Conservation (phyloP, 2,329 filamentous ascomycete species). For the Berkeleyomyces rouxiae region DNA sequence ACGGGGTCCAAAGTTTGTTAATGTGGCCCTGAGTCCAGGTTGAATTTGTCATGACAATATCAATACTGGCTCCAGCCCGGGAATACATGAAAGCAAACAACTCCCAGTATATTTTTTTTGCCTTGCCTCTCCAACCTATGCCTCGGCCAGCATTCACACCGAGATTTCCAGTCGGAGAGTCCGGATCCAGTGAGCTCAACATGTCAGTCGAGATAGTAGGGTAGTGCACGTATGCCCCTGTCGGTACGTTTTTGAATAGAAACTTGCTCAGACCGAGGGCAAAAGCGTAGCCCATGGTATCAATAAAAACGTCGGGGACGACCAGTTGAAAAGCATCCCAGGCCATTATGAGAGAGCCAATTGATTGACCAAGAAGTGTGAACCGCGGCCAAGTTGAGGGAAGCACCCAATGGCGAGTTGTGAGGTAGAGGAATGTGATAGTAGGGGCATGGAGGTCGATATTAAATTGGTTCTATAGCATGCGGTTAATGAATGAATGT, state of each 20-base stretch:
- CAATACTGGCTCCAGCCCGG: conserved; percentile 64
- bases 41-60: conserved; percentile 95
- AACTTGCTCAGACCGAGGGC: conserved; percentile 66
- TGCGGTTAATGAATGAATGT: conserved; percentile 12
- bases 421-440: conserved; percentile 78
- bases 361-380: conserved; percentile 81
- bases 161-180: conserved; percentile 38
- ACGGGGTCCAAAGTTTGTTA: conserved; percentile 57
- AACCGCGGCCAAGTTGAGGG: conserved; percentile 80
- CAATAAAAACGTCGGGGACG: conserved; percentile 83
- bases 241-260: conserved; percentile 66
- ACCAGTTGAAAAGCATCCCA: conserved; percentile 88
- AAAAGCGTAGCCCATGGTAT: conserved; percentile 98
- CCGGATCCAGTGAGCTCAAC: conserved; percentile 63
- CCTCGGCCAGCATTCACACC: conserved; percentile 77
- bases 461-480: conserved; percentile 62
- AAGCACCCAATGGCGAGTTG: conserved; percentile 71
- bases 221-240: conserved; percentile 90
- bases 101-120: conserved; percentile 74
- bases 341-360: conserved; percentile 73
- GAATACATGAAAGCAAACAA: conserved; percentile 71
- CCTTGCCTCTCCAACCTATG: conserved; percentile 48
- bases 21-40: conserved; percentile 85
- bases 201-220: conserved; percentile 98
- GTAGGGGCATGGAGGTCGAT: conserved; percentile 73